Base-by-base conservation (phyloP, 257 asterid genomes). In the Fraxinus americana region DNA sequence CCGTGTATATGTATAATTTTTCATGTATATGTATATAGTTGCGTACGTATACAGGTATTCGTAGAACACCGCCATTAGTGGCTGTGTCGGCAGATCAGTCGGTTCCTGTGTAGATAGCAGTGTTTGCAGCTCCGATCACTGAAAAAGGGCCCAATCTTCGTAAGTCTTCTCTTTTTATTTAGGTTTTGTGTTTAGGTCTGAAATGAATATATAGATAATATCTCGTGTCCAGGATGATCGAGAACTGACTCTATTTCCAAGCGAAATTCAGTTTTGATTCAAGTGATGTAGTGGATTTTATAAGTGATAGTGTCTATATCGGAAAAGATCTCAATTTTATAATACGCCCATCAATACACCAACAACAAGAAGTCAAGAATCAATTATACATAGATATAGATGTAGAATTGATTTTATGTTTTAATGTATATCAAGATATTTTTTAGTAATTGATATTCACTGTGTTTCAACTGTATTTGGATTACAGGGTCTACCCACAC, bases 1-100 rank as follows among this genome's bases (percentile, higher is more conserved):
- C 29, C 29, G 8, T 39, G 45, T 39, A 19, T 7, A 57, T 27
- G 29, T 25, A 3, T 4, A 13, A 16, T 39, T 11, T 10, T 39
- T 39, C 16, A 39, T 50, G 57, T 23, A 71, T 34, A 29, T 32
- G 76, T 38, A 54, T 63, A 9, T 70, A 2, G 17, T 59, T 38
- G 17, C n/a, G 19, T 59, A 16, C 65, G 29, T 50, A 27, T 36
- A 7, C 74, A 5, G 25, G 65, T 54, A 54, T 54, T 54, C 25
- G 6, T 54, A 19, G 52, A 7, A 29, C 29, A 70, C 69, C 70
- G 79, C 76, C 16, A 5, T n/a, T 48, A 35, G 68, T 14, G 57
- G 48, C 67, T 16, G 21, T 54, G 65, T 70, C 67, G 68, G 70
- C 67, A 2, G 80, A 77, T 79, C 77, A 35, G 32, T 61, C 72